phyloP scores from a whole-genome alignment of 352 stramenopile genomes.

The Globisporangium barbulae region DNA sequence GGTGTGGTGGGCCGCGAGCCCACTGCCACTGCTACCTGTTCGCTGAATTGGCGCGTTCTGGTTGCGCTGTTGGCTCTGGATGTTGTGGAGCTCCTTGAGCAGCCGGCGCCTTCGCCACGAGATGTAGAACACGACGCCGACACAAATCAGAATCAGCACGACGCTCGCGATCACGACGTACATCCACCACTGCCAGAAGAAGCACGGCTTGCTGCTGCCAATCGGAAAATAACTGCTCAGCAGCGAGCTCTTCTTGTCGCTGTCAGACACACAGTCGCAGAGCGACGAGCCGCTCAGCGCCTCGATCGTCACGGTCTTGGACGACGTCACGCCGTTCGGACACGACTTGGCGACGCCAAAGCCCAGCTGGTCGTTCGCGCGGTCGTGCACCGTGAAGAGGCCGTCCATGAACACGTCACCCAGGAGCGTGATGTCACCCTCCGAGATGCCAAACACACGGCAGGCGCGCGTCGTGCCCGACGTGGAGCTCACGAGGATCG shows the following conservation, averaged over 20 bases:
- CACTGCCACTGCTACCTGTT: neutral
- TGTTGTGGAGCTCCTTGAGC: constrained; percentile 32
- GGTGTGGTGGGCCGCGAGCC: neutral
- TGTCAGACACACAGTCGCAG: constrained; percentile 63
- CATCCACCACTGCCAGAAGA: constrained; percentile 89
- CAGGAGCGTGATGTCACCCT: constrained; percentile 69
- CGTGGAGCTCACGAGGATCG: constrained; percentile 51
- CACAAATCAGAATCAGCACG: constrained; percentile 52
- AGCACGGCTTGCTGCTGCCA: constrained; percentile 68
- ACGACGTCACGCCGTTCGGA: constrained; percentile 62
- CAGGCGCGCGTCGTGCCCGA: constrained; percentile 37
- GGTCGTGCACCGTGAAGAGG: constrained; percentile 78
- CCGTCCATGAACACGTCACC: constrained; percentile 87
- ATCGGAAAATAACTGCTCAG: constrained; percentile 52
- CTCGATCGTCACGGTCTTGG: constrained; percentile 65
- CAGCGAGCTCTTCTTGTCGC: constrained; percentile 57
- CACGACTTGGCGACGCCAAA: constrained; percentile 68
- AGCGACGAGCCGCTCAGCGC: constrained; percentile 33
- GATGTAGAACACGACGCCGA: constrained; percentile 45
- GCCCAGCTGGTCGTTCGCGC: constrained; percentile 46
- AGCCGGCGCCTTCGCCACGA: constrained; percentile 51
- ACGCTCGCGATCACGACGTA: constrained; percentile 69
- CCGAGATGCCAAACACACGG: constrained; percentile 79
- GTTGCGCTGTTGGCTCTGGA: constrained; percentile 30
- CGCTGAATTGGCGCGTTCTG: constrained; percentile 3